phyloP scores from a whole-genome alignment of 2,329 filamentous ascomycete genomes.

The Sporothrix phasma region DNA sequence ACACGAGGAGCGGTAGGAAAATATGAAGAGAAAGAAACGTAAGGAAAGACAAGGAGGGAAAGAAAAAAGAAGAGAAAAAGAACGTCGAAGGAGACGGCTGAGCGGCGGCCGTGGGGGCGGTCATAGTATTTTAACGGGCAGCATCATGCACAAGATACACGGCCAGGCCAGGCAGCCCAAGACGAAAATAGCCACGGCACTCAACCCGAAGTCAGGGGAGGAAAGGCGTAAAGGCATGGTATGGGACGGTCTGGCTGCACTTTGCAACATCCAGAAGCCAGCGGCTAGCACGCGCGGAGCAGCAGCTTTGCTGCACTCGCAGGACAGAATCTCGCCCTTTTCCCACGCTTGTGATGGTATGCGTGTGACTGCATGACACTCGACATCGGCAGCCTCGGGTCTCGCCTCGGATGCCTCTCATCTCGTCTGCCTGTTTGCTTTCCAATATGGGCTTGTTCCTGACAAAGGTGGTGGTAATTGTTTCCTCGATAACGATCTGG shows the following conservation, averaged over 20 bases:
- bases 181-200: slow-evolving; percentile 13
- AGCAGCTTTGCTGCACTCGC: not conserved
- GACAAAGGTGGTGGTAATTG: not conserved
- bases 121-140: slow-evolving; percentile 4
- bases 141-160: not conserved
- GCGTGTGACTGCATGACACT: not conserved
- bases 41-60: slow-evolving; percentile 24
- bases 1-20: slow-evolving; percentile 15
- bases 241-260: not conserved
- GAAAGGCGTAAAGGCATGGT: not conserved
- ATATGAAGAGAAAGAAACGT: slow-evolving; percentile 13
- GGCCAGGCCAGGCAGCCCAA: not conserved
- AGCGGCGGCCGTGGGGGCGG: not conserved
- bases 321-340: not conserved
- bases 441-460: not conserved
- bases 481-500: slow-evolving; percentile 1
- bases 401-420: not conserved
- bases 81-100: slow-evolving; percentile 1
- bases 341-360: slow-evolving; percentile 2
- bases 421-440: not conserved
- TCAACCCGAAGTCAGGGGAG: slow-evolving; percentile 8
- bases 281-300: slow-evolving; percentile 17
- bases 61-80: slow-evolving; percentile 20
- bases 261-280: slow-evolving; percentile 2
- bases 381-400: not conserved